Conservation (phyloP, 805 yeast species). For the Lipomyces japonicus region DNA sequence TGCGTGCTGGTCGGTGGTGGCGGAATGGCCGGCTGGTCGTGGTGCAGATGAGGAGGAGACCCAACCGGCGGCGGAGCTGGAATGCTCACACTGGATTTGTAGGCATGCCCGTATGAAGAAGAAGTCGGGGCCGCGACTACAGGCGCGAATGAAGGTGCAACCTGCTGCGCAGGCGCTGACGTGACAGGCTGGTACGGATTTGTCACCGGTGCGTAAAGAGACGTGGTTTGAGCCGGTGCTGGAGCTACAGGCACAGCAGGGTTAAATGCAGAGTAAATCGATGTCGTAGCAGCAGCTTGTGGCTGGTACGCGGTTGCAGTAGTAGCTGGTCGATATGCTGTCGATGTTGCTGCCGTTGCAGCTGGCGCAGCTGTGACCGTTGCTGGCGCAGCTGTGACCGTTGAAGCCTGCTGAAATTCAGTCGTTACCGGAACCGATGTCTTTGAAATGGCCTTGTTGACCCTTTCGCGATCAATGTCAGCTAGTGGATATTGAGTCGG, state of each 20-base stretch:
- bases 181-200: conserved; percentile 11
- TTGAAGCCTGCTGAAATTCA: too few relatives aligned
- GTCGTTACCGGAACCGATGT: conserved; percentile 10
- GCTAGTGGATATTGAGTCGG: conserved; percentile 73
- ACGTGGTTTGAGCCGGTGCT: not conserved
- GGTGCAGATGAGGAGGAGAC: conserved; percentile 23
- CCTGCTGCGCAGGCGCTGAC: conserved; percentile 18
- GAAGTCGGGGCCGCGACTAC: conserved; percentile 6
- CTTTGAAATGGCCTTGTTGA: conserved; percentile 55
- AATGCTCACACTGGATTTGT: conserved; percentile 18
- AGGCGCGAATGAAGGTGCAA: conserved; percentile 2
- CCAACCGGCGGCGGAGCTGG: conserved; percentile 26
- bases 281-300: not conserved
- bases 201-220: too few relatives aligned
- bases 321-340: not conserved
- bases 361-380: conserved; percentile 7
- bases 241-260: not conserved
- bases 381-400: conserved; percentile 22
- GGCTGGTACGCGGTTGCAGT: not conserved
- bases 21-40: conserved; percentile 16
- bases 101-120: conserved; percentile 19
- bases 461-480: conserved; percentile 69
- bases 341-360: not conserved
- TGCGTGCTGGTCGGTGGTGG: conserved; percentile 24
- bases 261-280: too few relatives aligned